Evolutionary conservation across 2,329 filamentous ascomycete species (phyloP), one percentile per base, ranked within the genome.

Genomic region (Byssoonygena ceratinophila): DNA sequence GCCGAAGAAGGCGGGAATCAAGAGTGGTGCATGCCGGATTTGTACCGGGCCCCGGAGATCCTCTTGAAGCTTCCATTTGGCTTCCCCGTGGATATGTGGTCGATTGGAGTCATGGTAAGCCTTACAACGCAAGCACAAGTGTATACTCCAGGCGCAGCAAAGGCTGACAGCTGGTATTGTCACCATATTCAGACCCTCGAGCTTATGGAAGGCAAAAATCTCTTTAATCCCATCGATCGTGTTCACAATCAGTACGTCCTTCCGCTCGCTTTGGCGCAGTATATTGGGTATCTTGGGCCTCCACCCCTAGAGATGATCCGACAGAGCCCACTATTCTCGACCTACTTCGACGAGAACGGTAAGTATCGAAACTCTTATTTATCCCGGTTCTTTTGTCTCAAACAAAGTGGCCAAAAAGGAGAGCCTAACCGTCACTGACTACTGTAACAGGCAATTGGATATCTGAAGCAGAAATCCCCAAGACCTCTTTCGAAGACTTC

Each of bases 221-320:
- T 65, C 14, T 60, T 65, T 53, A 54, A 61, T 52, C 61, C 63
- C 5, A 55, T 62, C 12, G 55, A 49, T 27, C 32, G 9, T 27
- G 31, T 52, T n/a, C 20, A 62, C 46, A 31, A 54, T 8, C 60
- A 64, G 49, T 65, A 64, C 51, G 60, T 60, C 8, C 54, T 60
- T 41, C 60, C 58, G 11, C 40, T 63, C 31, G 62, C 61, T 49
- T 50, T 64, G 43, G 58, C 58, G 2, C 59, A 64, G 46, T 64
- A 64, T 48, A 63, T 64, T 29, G 60, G 54, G 7, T 63, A 60
- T 52, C 58, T 61, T 47, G 59, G 60, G 3, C 59, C 50, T 40
- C 60, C 59, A 12, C 58, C 59, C 20, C 54, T 59, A 23, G 44
- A 60, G 14, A 59, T 63, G 12, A 56, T 61, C 31, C 40, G 50